A percentile compares a stretch with the other conserved stretches of the same genome.
phyloP scores from a whole-genome alignment of 2,329 filamentous ascomycete species.

The Phaeosphaeriaceae sp. region DNA sequence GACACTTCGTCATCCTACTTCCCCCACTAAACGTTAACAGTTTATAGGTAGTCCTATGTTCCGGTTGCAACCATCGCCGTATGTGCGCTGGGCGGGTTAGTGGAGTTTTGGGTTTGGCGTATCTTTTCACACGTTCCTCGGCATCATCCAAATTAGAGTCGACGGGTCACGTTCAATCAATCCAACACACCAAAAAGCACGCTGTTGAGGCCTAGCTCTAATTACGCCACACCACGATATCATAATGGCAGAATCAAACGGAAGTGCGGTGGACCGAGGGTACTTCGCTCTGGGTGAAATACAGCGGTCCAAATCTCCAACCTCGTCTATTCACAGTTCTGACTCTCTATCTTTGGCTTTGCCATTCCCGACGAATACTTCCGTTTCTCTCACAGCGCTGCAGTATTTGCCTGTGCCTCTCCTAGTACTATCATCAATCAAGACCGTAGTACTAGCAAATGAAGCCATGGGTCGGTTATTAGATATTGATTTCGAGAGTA shows the following conservation, averaged over 20 bases:
- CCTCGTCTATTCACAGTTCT: slow-evolving; percentile 36
- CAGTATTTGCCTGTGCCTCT: slow-evolving; percentile 77
- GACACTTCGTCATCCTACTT: background rate
- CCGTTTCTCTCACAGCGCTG: slow-evolving; percentile 58
- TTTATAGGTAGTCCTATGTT: background rate
- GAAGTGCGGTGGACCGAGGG: slow-evolving; percentile 18
- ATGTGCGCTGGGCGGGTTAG: slow-evolving; percentile 4
- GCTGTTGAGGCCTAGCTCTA: background rate
- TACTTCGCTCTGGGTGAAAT: slow-evolving; percentile 39
- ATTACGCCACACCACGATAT: slow-evolving; percentile 4
- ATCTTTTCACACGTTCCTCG: background rate
- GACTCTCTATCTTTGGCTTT: slow-evolving; percentile 40
- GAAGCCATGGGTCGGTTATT: slow-evolving; percentile 75
- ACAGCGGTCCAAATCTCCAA: slow-evolving; percentile 30
- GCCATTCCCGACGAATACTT: slow-evolving; percentile 34
- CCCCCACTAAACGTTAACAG: background rate
- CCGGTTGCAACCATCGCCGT: background rate
- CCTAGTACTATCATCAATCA: slow-evolving; percentile 70
- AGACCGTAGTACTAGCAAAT: slow-evolving; percentile 75
- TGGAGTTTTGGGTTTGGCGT: background rate
- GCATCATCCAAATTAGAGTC: background rate
- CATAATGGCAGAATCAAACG: slow-evolving; percentile 29
- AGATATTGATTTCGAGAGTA: slow-evolving; percentile 59
- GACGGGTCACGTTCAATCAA: background rate
- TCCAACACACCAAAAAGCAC: background rate